Evolutionary conservation across 2,329 filamentous ascomycete genomes (phyloP), one percentile per base, ranked within the genome.

Genomic region (Pestalotiopsis sp.): DNA sequence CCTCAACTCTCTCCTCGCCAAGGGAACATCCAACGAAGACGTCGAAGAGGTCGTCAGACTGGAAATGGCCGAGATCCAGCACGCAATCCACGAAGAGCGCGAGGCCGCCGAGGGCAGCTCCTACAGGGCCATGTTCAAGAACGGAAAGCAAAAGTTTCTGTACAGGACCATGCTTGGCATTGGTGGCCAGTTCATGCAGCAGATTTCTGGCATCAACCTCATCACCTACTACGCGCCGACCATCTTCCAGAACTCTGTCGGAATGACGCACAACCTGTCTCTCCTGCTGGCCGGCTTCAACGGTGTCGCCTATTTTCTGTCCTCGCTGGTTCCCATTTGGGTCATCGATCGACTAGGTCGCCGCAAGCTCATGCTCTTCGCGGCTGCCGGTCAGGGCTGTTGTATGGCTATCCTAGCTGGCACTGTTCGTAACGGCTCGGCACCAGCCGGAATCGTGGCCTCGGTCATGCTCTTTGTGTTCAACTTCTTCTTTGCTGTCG

Each of bases 291-390:
- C 84, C 3, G 87, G 89, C 0, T 86, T 86, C 72, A 85, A 85
- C 66, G 82, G 83, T 12, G 70, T 80, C n/a, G 76, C 76, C 1
- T 79, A 79, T 69, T 78, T 79, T 57, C 62, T 80, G 23, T 75
- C 74, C 0, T 75, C 74, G n/a, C 70, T 74, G 3, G 73, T 80
- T 2, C 76, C 77, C 0, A 79, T 80, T 41, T 80, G 77, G 76
- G 67, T 79, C 27, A 79, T 80, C 36, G 79, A 80, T 45, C 75
- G 76, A 2, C 84, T 85, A 71, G 88, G 88, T 20, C 83, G 88
- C 4, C 81, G 88, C 9, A 88, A 88, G 74, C 81, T 90, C 76
- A 87, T 90, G 83, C 83, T 90, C 75, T 88, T 81, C 25, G 78
- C 79, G 1, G 77, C 74, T 13, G 73, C 70, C 1, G 79, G 79